Evolutionary conservation across 495 filamentous ascomycete species (phyloP), one percentile per base, ranked within the genome.

Genomic region (Aspergillus avenaceus): DNA sequence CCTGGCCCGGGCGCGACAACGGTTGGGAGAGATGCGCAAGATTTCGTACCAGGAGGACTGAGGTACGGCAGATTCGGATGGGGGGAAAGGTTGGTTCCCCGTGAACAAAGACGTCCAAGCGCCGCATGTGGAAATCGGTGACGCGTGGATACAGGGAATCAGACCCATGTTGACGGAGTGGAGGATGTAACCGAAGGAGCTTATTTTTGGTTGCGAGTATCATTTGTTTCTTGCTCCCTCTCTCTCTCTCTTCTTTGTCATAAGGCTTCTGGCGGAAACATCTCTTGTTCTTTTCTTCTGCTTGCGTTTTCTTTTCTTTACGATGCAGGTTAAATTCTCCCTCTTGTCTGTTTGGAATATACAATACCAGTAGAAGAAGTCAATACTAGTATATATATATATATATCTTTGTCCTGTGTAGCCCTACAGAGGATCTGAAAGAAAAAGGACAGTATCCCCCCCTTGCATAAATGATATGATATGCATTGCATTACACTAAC

Each of bases 1-100:
- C 46, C 78, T 98, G 23, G 72, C 82, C n/a, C 77, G 85, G 26
- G 92, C 93, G 16, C 78, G 93, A 55, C 82, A 86, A 61, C 76
- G 91, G 42, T 72, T 98, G 29, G 93, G 93, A 50, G 93, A 98
- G 76, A 97, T 98, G 95, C 84, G 93, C 69, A 98, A 97, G 83
- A 88, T 97, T 38, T 93, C 88, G 1, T 98, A 98, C 74, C 90
- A 88, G 56, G 90, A 96, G 62, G 87, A 96, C 1, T 78, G 31
- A 34, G 31, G 3, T 2, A 34, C 31, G 31, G 8, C 31, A 14
- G 5, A 34, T 34, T 3, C 12, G 7, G 31, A n/a, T n/a, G n/a
- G n/a, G n/a, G n/a, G n/a, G n/a, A n/a, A n/a, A n/a, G n/a, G 5
- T 13, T 34, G 2, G 13, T 14, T 14, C 31, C 31, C 3, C n/a